Evolutionary conservation across 2,329 filamentous ascomycete genomes (phyloP), one percentile per base, ranked within the genome.

Genomic region (Scopulariopsis brevicaulis): DNA sequence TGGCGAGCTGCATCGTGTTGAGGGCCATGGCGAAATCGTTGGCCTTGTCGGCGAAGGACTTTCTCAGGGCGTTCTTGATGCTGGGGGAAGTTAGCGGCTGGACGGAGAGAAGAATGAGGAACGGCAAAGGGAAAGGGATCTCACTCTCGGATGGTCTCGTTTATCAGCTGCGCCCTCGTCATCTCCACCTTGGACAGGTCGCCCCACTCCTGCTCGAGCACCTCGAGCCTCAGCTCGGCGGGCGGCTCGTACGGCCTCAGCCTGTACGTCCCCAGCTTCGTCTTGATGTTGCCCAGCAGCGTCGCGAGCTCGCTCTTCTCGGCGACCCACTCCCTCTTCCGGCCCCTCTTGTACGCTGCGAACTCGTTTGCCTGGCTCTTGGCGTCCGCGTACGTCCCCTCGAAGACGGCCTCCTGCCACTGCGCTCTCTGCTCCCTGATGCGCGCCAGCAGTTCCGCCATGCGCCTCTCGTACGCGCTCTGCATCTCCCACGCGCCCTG

Each of bases 401-500:
- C 87, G 66, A 97, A 97, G 25, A 79, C 85, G 12, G 93, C 83
- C 53, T 83, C 81, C 63, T 87, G 81, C 94, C 94, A 99, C 59
- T 78, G 71, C 58, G 86, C 78, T 54, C 86, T 80, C 71, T 96
- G 91, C 62, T 80, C 80, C 28, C 80, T 78, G 64, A 97, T 90
- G 62, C 85, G 80, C 64, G 83, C 79, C 62, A 97, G 77, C 48
- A 99, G 78, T 63, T 85, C 89, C 59, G 84, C 83, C 89, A 97
- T 96, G 60, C 94, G 84, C 67, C 87, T 82, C 77, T 99, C 94
- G 69, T 93, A 99, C 34, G 88, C 89, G 68, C 90, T 96, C 73
- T 99, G 92, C 94, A 99, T 99, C 73, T 96, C 93, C 94, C 94
- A 99, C 10, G 94, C 93, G 24, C 94, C 94, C 69, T 96, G 91